phyloP scores from a whole-genome alignment of 2,329 filamentous ascomycete genomes.

The Aspergillus ochraceus region DNA sequence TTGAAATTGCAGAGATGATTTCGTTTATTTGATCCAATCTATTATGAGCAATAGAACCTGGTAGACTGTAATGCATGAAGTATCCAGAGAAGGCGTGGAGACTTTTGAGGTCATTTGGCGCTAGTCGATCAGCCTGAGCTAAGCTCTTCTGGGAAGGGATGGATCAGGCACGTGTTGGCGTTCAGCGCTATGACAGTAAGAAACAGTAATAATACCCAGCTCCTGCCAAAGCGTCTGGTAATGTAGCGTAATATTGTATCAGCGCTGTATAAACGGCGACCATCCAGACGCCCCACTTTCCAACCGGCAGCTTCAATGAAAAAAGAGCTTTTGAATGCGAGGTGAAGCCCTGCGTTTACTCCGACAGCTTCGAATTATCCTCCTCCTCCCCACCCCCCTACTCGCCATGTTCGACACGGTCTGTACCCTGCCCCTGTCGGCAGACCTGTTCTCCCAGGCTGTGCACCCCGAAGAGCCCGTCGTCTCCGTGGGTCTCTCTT shows the following conservation, averaged over 20 bases:
- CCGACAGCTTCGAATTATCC: not conserved
- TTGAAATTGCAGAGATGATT: not conserved
- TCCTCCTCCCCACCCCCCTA: not conserved
- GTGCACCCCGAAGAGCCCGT: slow-evolving; percentile 83
- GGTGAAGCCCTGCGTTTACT: not conserved
- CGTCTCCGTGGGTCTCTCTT: slow-evolving; percentile 80
- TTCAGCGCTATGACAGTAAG: not conserved
- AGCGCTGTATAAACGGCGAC: too few species aligned
- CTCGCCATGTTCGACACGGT: slow-evolving; percentile 80
- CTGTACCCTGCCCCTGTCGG: slow-evolving; percentile 80
- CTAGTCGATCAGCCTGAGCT: too few species aligned
- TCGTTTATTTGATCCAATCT: too few species aligned
- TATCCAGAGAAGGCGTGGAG: not conserved
- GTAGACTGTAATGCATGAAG: not conserved
- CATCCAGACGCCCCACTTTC: too few species aligned
- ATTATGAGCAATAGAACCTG: too few species aligned
- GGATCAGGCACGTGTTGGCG: not conserved
- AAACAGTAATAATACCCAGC: not conserved
- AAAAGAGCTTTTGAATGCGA: not conserved
- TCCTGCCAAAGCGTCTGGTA: not conserved
- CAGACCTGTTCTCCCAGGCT: slow-evolving; percentile 85
- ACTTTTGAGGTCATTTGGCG: not conserved
- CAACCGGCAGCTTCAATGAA: not conserved
- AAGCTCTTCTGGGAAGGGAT: too few species aligned
- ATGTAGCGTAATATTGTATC: too few species aligned